Evolutionary conservation across 805 yeast species (phyloP).

Genomic region (Sugiyamaella americana): DNA sequence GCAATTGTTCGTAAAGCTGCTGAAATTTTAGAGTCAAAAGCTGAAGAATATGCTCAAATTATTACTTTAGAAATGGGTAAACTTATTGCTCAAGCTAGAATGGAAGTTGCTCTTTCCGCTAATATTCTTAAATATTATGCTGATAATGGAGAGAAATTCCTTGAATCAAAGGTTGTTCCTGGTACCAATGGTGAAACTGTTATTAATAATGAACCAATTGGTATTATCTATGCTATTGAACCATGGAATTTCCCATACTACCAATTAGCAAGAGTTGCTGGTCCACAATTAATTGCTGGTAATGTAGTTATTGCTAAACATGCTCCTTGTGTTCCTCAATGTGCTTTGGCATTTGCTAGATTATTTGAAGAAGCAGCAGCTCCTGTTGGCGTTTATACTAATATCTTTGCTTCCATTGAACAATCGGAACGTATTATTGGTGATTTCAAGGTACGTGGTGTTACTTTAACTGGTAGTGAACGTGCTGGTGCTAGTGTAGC

Average conservation of each 20-base stretch:
- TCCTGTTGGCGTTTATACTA: slow-evolving; percentile 45
- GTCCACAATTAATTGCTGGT: slow-evolving; percentile 61
- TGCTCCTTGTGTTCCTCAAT: slow-evolving; percentile 55
- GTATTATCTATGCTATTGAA: slow-evolving; percentile 56
- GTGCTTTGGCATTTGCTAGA: slow-evolving; percentile 51
- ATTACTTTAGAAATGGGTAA: slow-evolving; percentile 78
- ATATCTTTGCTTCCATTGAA: slow-evolving; percentile 22
- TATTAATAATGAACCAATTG: slow-evolving; percentile 54
- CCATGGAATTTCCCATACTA: slow-evolving; percentile 68
- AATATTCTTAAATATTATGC: slow-evolving; percentile 54
- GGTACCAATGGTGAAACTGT: slow-evolving; percentile 36
- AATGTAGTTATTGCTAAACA: slow-evolving; percentile 58
- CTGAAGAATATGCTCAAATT: slow-evolving; percentile 55
- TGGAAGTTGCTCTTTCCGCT: slow-evolving; percentile 43
- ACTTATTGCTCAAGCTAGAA: slow-evolving; percentile 57
- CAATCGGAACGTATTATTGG: slow-evolving; percentile 6
- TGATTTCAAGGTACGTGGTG: slow-evolving; percentile 11
- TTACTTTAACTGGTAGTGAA: slow-evolving; percentile 11
- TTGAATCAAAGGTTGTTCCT: slow-evolving; percentile 51
- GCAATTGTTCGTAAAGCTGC: slow-evolving; percentile 45
- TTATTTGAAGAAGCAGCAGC: slow-evolving; percentile 55
- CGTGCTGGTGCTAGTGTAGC: slow-evolving; percentile 36
- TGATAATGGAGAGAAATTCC: slow-evolving; percentile 55
- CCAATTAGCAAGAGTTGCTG: slow-evolving; percentile 61
- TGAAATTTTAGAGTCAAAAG: slow-evolving; percentile 46